phyloP scores from a whole-genome alignment of 1,284 basidiomycete genomes.

The Butyriboletus appendiculatus region DNA sequence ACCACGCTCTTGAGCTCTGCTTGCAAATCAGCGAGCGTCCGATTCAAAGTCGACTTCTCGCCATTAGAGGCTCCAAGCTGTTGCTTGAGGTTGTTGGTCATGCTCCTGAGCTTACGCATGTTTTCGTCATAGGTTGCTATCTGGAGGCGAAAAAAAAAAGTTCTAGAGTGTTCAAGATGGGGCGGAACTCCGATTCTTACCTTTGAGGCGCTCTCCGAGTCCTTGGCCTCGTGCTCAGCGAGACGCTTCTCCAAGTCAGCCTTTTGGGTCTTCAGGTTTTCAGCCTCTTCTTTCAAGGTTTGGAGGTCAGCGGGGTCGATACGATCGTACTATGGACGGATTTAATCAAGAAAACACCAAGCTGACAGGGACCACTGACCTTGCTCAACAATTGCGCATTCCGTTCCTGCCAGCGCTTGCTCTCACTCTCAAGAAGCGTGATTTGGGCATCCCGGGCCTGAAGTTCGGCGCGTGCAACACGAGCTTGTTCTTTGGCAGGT shows the following conservation, averaged over 20 bases:
- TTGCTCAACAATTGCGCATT: constrained; percentile 81
- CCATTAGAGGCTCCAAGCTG: constrained; percentile 34
- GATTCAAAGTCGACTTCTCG: constrained; percentile 42
- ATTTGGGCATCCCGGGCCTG: constrained; percentile 72
- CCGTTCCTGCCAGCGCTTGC: constrained; percentile 82
- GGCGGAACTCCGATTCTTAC: constrained; percentile 16
- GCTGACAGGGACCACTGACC: constrained; percentile 37
- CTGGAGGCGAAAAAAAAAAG: constrained; percentile 11
- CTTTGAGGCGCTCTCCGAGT: constrained; percentile 41
- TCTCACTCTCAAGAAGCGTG: constrained; percentile 75
- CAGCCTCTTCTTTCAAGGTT: constrained; percentile 73
- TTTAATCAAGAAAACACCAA: neutral
- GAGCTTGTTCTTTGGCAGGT: constrained; percentile 74
- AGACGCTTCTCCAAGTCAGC: constrained; percentile 40
- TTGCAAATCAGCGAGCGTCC: constrained; percentile 35
- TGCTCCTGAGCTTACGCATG: constrained; percentile 30
- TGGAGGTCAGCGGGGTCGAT: constrained; percentile 89
- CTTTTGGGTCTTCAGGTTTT: constrained; percentile 50
- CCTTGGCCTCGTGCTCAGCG: constrained; percentile 42
- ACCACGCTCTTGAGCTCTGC: constrained; percentile 35
- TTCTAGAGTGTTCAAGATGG: neutral
- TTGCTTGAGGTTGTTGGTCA: constrained; percentile 33
- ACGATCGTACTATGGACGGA: constrained; percentile 68
- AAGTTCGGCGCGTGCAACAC: constrained; percentile 70
- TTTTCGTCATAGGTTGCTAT: constrained; percentile 39